Percentiles rank a stretch among this genome's conserved stretches.
phyloP scores from a whole-genome alignment of 257 asterid genomes.

The Mentha longifolia region DNA sequence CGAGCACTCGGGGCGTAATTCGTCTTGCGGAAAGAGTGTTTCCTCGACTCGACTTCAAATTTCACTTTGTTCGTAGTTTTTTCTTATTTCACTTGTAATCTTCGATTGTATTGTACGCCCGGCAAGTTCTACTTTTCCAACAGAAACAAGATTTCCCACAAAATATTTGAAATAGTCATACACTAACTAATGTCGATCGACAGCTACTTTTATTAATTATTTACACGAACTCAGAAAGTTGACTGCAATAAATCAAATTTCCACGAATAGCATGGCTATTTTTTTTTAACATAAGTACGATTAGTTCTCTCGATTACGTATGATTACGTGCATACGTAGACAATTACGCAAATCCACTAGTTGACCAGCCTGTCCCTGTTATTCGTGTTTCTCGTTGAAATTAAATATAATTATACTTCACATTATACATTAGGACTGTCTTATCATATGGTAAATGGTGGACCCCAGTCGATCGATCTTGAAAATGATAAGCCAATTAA shows the following conservation, averaged over 20 bases:
- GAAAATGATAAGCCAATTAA: no score
- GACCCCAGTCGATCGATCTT: no score
- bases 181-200: background rate
- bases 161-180: conserved; percentile 25
- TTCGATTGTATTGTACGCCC: no score
- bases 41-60: no score
- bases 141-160: background rate
- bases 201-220: background rate
- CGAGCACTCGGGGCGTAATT: no score
- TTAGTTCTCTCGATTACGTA: background rate
- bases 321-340: background rate
- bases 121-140: no score
- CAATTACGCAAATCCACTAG: conserved; percentile 11
- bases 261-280: conserved; percentile 30
- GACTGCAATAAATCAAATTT: conserved; percentile 6
- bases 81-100: no score
- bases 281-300: conserved; percentile 5
- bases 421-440: conserved; percentile 1
- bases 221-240: background rate
- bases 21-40: no score
- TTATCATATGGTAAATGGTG: no score
- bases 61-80: no score
- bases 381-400: conserved; percentile 20
- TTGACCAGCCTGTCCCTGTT: conserved; percentile 14
- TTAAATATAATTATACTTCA: background rate